Evolutionary conservation across 2,329 filamentous ascomycete genomes (phyloP).

Genomic region (Trichoderma sp.): DNA sequence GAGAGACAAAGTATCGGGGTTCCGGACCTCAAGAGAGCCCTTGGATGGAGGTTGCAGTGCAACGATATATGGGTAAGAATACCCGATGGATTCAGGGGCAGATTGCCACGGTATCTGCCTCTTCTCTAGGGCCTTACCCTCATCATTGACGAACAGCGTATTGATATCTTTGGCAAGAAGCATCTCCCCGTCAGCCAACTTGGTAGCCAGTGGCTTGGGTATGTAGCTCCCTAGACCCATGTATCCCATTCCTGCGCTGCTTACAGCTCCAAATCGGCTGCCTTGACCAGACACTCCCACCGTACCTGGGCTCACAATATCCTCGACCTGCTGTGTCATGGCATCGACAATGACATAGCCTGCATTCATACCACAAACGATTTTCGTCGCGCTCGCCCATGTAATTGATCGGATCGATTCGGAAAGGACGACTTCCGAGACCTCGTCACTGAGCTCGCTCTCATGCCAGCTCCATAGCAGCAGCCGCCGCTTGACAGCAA

Average conservation of each 20-base stretch:
- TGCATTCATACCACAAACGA: conserved; percentile 87
- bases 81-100: conserved; percentile 87
- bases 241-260: conserved; percentile 88
- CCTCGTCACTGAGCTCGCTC: conserved; percentile 76
- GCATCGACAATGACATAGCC: conserved; percentile 90
- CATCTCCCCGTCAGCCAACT: conserved; percentile 78
- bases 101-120: conserved; percentile 88
- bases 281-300: conserved; percentile 63
- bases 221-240: conserved; percentile 92
- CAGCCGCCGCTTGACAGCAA: conserved; percentile 87
- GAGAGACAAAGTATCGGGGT: conserved; percentile 86
- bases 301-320: conserved; percentile 75
- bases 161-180: conserved; percentile 97
- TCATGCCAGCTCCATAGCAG: conserved; percentile 95
- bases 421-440: conserved; percentile 72
- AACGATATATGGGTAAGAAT: conserved; percentile 94
- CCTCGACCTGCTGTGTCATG: conserved; percentile 67
- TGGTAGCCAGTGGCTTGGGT: conserved; percentile 83
- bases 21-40: conserved; percentile 83
- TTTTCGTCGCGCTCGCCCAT: conserved; percentile 82
- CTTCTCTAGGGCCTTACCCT: conserved; percentile 78
- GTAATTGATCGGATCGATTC: conserved; percentile 85
- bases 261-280: conserved; percentile 77
- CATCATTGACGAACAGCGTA: conserved; percentile 82
- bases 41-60: conserved; percentile 81